Evolutionary conservation across 306 rosid species (phyloP).

Genomic region (Albizia julibrissin): DNA sequence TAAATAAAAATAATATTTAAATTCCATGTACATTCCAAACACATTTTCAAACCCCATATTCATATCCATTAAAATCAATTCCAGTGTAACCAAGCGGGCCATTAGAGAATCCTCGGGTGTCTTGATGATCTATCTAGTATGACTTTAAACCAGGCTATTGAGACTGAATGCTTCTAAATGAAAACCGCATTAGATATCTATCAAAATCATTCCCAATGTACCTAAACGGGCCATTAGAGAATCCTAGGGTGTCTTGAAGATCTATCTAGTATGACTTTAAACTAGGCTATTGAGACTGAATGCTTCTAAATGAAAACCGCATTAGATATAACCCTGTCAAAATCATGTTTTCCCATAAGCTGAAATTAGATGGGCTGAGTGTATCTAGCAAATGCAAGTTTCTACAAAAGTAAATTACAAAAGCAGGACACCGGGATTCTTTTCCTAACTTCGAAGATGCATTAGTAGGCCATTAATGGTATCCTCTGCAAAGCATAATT

Average conservation of each 20-base stretch:
- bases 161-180: neutral
- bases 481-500: neutral
- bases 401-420: neutral
- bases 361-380: neutral
- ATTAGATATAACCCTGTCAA: neutral
- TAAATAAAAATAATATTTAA: no score
- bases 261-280: neutral
- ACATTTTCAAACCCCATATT: no score
- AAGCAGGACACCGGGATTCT: neutral
- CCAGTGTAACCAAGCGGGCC: no score
- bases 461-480: neutral
- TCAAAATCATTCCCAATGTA: no score
- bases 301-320: neutral
- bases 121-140: neutral
- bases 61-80: no score
- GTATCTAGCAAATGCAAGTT: neutral
- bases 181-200: neutral
- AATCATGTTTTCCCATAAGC: neutral
- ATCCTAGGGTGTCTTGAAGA: neutral
- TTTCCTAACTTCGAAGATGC: neutral
- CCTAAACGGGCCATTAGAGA: no score
- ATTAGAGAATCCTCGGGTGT: neutral
- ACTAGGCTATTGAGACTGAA: neutral
- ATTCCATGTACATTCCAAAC: no score
- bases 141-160: neutral